Evolutionary conservation across 768 basidiomycete genomes (phyloP), one percentile per base, ranked within the genome.

Genomic region (Trametes coccinea): DNA sequence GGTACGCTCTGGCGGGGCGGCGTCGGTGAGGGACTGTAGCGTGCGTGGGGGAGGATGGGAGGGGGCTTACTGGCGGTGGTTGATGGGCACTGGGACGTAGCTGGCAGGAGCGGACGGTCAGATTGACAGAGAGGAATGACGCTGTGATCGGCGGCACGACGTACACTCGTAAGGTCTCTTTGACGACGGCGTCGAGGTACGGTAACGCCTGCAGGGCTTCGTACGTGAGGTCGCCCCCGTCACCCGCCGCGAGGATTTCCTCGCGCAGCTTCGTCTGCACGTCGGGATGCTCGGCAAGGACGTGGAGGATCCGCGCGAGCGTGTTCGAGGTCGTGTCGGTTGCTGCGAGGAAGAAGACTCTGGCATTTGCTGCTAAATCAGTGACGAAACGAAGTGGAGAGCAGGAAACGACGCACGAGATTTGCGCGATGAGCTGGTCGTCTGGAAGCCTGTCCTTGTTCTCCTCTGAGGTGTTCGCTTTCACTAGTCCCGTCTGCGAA

Each of bases 51-150:
- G n/a, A n/a, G n/a, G n/a, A n/a, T n/a, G n/a, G n/a, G 48, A 4
- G 30, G 13, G 30, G 37, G 54, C 51, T 8, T 27, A 65, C 68
- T 55, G 60, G 45, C 66, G 58, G 30, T 43, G 17, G 0, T 78
- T 79, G 11, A 65, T 64, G 1, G 78, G 71, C 1, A 85, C 79
- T 0, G 85, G 84, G 0, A 83, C 53, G 62, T 86, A 76, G 0
- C 62, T 69, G 11, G 17, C 6, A 7, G 27, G 46, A 17, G 43
- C 13, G 17, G 29, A 11, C 2, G 39, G 48, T 33, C 27, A 8
- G 22, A 45, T 16, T 22, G 22, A 22, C 8, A 2, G 4, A 6
- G 45, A 4, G 22, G 31, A 31, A 4, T 2, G 41, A 16, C 17
- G 47, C 9, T 5, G 7, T 16, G 45, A 17, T 17, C 16, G 6